A percentile compares a stretch with the other conserved stretches of the same genome.
phyloP scores from a whole-genome alignment of 1,284 basidiomycete genomes.

The Ceratobasidium sp. region DNA sequence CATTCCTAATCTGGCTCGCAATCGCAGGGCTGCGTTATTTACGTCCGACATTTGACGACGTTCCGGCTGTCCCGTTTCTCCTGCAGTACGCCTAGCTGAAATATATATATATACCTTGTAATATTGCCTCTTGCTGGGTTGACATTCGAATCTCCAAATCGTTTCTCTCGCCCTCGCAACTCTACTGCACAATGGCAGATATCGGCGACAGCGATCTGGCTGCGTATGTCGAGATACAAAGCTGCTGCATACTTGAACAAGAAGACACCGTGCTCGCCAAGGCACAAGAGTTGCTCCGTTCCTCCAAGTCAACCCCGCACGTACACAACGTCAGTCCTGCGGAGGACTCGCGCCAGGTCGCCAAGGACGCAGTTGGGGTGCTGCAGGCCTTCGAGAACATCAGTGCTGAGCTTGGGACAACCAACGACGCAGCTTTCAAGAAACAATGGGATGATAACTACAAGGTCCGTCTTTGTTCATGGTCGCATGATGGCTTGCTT shows the following conservation, averaged over 20 bases:
- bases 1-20: too few relatives aligned
- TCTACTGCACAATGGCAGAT: too few relatives aligned
- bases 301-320: conserved; percentile 1
- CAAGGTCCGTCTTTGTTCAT: background rate
- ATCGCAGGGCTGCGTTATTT: too few relatives aligned
- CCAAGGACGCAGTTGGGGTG: background rate
- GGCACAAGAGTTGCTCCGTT: background rate
- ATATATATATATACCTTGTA: too few relatives aligned
- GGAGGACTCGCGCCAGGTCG: background rate
- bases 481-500: too few relatives aligned
- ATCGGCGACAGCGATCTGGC: background rate
- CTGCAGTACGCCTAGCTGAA: too few relatives aligned
- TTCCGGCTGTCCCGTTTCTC: too few relatives aligned
- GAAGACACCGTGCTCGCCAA: background rate
- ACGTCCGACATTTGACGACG: too few relatives aligned
- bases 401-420: background rate
- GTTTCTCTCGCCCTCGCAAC: too few relatives aligned
- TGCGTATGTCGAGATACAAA: conserved; percentile 8
- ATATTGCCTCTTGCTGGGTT: too few relatives aligned
- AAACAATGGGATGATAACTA: conserved; percentile 3
- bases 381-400: conserved; percentile 4
- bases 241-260: background rate
- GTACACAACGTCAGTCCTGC: background rate
- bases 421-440: background rate
- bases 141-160: too few relatives aligned